Base-by-base conservation (phyloP, 345 rosid genomes). In the Linum usitatissimum region DNA sequence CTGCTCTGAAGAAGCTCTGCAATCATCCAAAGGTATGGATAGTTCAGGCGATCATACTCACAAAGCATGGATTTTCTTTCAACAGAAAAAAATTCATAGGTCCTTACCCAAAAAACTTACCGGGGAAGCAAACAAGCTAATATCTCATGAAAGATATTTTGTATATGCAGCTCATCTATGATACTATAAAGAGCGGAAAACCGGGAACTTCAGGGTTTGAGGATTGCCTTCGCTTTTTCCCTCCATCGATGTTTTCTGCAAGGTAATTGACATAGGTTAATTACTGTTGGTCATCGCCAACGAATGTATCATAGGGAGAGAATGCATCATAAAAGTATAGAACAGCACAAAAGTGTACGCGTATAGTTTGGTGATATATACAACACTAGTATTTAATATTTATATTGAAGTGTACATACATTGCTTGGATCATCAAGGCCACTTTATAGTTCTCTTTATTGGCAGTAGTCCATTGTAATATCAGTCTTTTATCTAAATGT, bases 1-100 rank as follows among this genome's bases (percentile, higher is more conserved):
- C 99, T 61, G 97, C 96, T 73, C 99, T 93, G 57, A 93, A 93
- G 83, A 93, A 93, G 88, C 94, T 93, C 66, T 90, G 99, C 82
- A 93, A 93, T 74, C 99, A 93, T 82, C 99, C 99, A 57, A 93
- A 93, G 96, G 99, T 93, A 70, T 54, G 60, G 39, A 30, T 21
- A 3, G 34, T 63, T 55, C 31, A 2, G 4, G 34, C 56, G 19
- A 23, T 9, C 53, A 48, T 4, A 56, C 58, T 30, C 42, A 45
- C 34, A 54, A 42, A 17, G 40, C 49, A 36, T 39, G 55, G 48
- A 61, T 18, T 19, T 45, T 19, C 6, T 28, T n/a, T 18, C 23
- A 45, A 45, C 17, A 45, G 17, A 10, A 45, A 40, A 10, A 2
- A 13, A 2, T 45, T 9, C 51, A 10, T 10, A 7, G 51, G 14